Conservation (phyloP, 306 rosid genomes). For the Senna tora region DNA sequence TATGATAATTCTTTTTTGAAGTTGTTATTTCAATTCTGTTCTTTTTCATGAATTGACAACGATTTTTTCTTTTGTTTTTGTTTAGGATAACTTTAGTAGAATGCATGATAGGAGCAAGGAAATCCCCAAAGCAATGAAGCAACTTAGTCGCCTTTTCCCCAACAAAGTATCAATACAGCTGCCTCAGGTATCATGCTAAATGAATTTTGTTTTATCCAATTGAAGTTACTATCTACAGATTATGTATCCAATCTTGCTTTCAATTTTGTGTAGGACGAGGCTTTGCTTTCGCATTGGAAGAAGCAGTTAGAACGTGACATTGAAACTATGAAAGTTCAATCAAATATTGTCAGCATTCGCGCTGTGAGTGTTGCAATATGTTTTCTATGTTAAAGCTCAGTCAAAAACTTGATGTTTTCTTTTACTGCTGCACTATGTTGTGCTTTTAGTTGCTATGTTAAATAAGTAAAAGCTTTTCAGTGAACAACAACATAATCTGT, state of each 20-base stretch:
- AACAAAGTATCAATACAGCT: conserved; percentile 83
- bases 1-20: no score
- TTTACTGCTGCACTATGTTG: not conserved
- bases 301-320: conserved; percentile 81
- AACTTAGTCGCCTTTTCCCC: conserved; percentile 85
- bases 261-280: conserved; percentile 67
- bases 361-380: conserved; percentile 68
- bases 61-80: conserved; percentile 33
- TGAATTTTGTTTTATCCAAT: conserved; percentile 11
- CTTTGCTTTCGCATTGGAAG: conserved; percentile 81
- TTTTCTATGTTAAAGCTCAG: no score
- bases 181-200: conserved; percentile 71
- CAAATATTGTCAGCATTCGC: conserved; percentile 71
- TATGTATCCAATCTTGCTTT: conserved; percentile 19
- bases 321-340: conserved; percentile 86
- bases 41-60: conserved; percentile 24
- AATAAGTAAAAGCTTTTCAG: conserved; percentile 3
- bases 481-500: conserved; percentile 1
- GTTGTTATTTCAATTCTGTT: not conserved
- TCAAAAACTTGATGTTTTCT: conserved; percentile 26
- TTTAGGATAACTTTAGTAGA: conserved; percentile 86
- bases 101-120: conserved; percentile 91
- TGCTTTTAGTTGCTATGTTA: conserved; percentile 10
- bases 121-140: conserved; percentile 85
- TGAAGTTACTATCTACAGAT: conserved; percentile 30